phyloP scores from a whole-genome alignment of 202 grass and related monocot species.

The Schoenoplectus tabernaemontani region DNA sequence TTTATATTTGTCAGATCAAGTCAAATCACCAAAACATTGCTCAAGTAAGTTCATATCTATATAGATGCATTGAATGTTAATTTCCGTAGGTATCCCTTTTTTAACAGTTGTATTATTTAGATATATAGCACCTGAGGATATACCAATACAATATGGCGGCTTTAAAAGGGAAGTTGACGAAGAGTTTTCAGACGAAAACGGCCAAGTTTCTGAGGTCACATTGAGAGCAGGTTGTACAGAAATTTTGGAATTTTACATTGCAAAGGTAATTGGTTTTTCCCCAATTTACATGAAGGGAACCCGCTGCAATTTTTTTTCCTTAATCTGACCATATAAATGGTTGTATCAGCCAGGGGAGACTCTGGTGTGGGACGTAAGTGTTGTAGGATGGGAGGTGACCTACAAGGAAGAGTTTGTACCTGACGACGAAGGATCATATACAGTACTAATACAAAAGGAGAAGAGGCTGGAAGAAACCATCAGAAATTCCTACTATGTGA shows the following conservation, averaged over 20 bases:
- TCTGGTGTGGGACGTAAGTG: slow-evolving; percentile 30
- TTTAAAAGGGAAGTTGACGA: slow-evolving; percentile 28
- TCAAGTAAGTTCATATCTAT: too few species aligned
- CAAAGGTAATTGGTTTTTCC: slow-evolving; percentile 20
- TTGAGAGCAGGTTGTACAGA: not conserved
- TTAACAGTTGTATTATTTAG: too few species aligned
- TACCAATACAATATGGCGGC: slow-evolving; percentile 42
- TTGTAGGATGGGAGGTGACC: slow-evolving; percentile 38
- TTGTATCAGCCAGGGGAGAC: slow-evolving; percentile 31
- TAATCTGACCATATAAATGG: not conserved
- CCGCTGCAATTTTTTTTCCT: not conserved
- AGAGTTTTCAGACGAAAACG: slow-evolving; percentile 30
- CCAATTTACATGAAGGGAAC: too few species aligned
- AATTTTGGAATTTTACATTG: slow-evolving; percentile 24
- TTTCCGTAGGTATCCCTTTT: too few species aligned
- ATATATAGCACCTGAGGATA: slow-evolving; percentile 33
- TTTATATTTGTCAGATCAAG: slow-evolving; percentile 36
- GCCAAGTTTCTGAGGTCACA: slow-evolving; percentile 13
- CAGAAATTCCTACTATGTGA: slow-evolving; percentile 43
- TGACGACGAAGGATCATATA: slow-evolving; percentile 43
- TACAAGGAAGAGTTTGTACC: slow-evolving; percentile 47
- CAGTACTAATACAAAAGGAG: slow-evolving; percentile 36
- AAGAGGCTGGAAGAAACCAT: slow-evolving; percentile 18
- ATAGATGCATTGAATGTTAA: too few species aligned
- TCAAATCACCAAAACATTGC: slow-evolving; percentile 35